Conservation (phyloP, 768 basidiomycete species). For the Amanita jacksonii region DNA sequence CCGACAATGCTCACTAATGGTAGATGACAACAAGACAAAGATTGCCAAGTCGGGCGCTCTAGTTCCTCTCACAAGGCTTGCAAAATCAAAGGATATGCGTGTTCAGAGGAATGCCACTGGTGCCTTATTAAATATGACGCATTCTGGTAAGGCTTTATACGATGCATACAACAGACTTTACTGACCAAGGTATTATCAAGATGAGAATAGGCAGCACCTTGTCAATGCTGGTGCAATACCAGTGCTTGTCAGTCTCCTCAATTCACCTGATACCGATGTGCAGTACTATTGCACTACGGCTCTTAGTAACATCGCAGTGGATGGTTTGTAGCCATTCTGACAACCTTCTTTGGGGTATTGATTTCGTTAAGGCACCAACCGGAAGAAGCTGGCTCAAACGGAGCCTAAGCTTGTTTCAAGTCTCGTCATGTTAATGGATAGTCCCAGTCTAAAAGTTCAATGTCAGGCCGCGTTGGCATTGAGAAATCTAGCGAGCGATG, state of each 20-base stretch:
- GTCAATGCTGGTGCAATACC: constrained; percentile 98
- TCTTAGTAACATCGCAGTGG: constrained; percentile 96
- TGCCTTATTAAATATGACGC: constrained; percentile 97
- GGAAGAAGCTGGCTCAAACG: constrained; percentile 88
- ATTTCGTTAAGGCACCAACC: constrained; percentile 51
- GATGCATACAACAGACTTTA: constrained; percentile 3
- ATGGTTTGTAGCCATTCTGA: constrained; percentile 38
- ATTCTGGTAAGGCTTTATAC: constrained; percentile 60
- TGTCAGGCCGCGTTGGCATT: constrained; percentile 96
- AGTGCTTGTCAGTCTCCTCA: constrained; percentile 88
- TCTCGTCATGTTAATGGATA: constrained; percentile 93
- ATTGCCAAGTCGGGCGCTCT: constrained; percentile 99
- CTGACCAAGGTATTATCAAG: constrained; percentile 28
- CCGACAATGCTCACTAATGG: constrained; percentile 10
- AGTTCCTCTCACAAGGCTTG: constrained; percentile 90
- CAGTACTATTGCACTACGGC: constrained; percentile 99
- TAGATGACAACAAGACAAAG: constrained; percentile 99
- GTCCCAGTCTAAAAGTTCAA: constrained; percentile 94
- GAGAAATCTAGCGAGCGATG: constrained; percentile 94
- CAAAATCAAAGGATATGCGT: constrained; percentile 97
- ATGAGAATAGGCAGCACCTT: constrained; percentile 97
- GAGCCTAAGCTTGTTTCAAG: constrained; percentile 94
- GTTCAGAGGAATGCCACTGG: constrained; percentile 99
- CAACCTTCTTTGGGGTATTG: constrained; percentile 4
- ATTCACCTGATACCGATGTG: constrained; percentile 97